A percentile compares a stretch with the other conserved stretches of the same genome.
These are phyloP conservation scores for Aspergillus sp. DNA, from an alignment of 2,329 filamentous ascomycete genomes.

Conservation along the genomic window DNA sequence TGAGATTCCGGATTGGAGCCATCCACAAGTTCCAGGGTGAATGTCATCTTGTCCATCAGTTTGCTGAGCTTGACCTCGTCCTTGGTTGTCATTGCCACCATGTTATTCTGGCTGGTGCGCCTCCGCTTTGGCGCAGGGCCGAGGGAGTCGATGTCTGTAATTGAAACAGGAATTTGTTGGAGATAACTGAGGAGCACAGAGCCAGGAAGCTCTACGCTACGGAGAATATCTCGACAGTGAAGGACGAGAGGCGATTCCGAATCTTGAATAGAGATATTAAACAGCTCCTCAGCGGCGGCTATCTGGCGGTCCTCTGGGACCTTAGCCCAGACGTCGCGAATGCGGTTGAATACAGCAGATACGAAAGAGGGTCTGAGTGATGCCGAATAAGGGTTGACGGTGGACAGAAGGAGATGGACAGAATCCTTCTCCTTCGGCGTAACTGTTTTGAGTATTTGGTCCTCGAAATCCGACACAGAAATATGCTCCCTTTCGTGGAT, in stretches of 20 bases:
- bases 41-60: slow-evolving; percentile 73
- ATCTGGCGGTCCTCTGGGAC: slow-evolving; percentile 40
- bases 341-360: slow-evolving; percentile 64
- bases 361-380: slow-evolving; percentile 57
- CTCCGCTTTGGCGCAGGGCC: slow-evolving; percentile 75
- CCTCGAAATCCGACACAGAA: slow-evolving; percentile 50
- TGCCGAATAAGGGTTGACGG: slow-evolving; percentile 48
- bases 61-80: slow-evolving; percentile 65
- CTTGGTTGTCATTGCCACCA: slow-evolving; percentile 60
- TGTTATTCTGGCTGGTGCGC: slow-evolving; percentile 72
- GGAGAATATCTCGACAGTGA: slow-evolving; percentile 64
- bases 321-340: slow-evolving; percentile 69
- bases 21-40: slow-evolving; percentile 87
- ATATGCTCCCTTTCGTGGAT: slow-evolving; percentile 53
- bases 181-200: slow-evolving; percentile 71
- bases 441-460: slow-evolving; percentile 54
- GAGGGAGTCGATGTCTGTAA: slow-evolving; percentile 66
- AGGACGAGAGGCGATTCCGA: slow-evolving; percentile 29
- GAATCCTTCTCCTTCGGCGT: slow-evolving; percentile 60
- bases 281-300: slow-evolving; percentile 37
- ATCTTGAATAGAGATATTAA: slow-evolving; percentile 41
- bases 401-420: slow-evolving; percentile 52
- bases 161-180: slow-evolving; percentile 70
- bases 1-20: slow-evolving; percentile 73
- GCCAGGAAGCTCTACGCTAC: slow-evolving; percentile 70